These are phyloP conservation scores for Tilletia walkeri DNA, from an alignment of 1,284 basidiomycete species.

Conservation along the genomic window DNA sequence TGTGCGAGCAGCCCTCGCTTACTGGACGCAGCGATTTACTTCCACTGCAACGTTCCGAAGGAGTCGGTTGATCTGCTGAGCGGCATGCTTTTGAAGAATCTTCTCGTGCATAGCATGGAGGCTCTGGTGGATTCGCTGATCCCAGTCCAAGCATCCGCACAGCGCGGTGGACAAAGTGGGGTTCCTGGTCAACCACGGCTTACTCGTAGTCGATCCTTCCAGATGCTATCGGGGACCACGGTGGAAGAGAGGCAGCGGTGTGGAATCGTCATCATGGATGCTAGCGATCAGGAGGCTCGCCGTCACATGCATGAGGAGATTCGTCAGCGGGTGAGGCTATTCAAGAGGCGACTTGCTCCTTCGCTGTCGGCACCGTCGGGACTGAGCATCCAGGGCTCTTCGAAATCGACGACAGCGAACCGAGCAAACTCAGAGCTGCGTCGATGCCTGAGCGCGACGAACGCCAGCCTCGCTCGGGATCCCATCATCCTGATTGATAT, in stretches of 20 bases:
- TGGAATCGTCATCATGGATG: slow-evolving; percentile 9
- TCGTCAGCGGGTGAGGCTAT: neutral
- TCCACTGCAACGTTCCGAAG: neutral
- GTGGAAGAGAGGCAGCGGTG: neutral
- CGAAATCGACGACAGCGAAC: neutral
- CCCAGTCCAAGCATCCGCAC: neutral
- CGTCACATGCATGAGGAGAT: slow-evolving; percentile 1
- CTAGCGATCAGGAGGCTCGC: neutral
- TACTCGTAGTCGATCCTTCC: slow-evolving; percentile 2
- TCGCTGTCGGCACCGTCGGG: neutral
- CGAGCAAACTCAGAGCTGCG: neutral
- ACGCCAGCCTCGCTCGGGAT: neutral
- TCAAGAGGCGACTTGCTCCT: neutral
- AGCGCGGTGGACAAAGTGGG: neutral
- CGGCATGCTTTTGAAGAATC: neutral
- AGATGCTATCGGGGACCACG: neutral
- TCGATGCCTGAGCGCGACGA: neutral
- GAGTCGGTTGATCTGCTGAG: neutral
- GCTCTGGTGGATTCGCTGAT: neutral
- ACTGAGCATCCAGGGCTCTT: neutral
- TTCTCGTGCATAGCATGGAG: neutral
- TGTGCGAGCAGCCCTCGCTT: neutral
- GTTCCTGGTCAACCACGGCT: neutral
- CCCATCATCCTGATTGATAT: neutral
- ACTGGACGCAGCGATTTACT: neutral